Evolutionary conservation across 306 rosid species (phyloP).

Genomic region (Corylus americana): DNA sequence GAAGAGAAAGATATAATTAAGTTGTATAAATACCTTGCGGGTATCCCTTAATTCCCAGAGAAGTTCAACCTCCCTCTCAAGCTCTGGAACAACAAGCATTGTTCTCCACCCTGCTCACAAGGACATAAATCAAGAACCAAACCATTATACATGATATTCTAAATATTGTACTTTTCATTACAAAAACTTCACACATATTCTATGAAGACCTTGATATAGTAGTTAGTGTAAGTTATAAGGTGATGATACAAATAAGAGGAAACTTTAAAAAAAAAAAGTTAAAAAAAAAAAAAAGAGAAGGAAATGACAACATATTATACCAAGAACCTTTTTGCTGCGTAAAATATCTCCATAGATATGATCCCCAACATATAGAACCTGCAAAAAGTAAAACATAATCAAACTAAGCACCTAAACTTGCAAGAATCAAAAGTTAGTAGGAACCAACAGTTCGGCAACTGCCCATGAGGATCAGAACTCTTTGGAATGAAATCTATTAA

Average conservation of each 20-base stretch:
- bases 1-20: neutral
- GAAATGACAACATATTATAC: slow-evolving; percentile 45
- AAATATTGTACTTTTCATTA: neutral
- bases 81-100: slow-evolving; percentile 99
- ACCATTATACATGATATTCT: neutral
- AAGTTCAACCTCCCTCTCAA: slow-evolving; percentile 85
- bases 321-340: slow-evolving; percentile 97
- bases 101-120: slow-evolving; percentile 90
- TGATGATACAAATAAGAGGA: neutral
- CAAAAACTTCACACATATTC: neutral
- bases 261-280: slow-evolving; percentile 8
- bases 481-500: slow-evolving; percentile 2
- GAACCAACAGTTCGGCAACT: slow-evolving; percentile 13
- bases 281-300: neutral
- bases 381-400: slow-evolving; percentile 17
- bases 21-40: slow-evolving; percentile 64
- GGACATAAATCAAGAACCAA: slow-evolving; percentile 20
- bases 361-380: slow-evolving; percentile 99
- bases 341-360: slow-evolving; percentile 97
- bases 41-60: slow-evolving; percentile 77
- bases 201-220: neutral
- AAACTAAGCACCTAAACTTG: neutral
- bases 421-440: neutral
- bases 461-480: slow-evolving; percentile 9
- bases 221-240: neutral